Conservation (phyloP, 129 eudicot species). For the Flaveria trinervia region DNA sequence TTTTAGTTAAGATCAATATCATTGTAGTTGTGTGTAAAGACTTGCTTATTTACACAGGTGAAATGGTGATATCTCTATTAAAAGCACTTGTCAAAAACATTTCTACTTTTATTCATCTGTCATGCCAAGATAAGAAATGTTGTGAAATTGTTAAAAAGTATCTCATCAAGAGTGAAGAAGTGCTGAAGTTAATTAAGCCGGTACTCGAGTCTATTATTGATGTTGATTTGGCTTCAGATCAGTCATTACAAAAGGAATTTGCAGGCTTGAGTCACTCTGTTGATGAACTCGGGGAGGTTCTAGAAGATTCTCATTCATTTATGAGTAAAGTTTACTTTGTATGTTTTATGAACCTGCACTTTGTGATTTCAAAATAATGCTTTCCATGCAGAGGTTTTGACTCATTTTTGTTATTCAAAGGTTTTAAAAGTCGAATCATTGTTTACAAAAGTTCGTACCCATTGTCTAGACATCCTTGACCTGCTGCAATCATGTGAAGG, state of each 20-base stretch:
- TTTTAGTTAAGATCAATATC: background rate
- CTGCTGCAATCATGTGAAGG: slow-evolving; percentile 55
- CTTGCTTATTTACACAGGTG: slow-evolving; percentile 39
- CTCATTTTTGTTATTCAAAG: slow-evolving; percentile 38
- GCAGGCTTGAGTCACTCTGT: slow-evolving; percentile 50
- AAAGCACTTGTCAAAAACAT: slow-evolving; percentile 67
- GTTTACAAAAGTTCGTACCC: slow-evolving; percentile 47
- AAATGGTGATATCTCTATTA: slow-evolving; percentile 78
- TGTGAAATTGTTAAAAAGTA: slow-evolving; percentile 55
- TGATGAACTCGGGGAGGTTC: slow-evolving; percentile 65
- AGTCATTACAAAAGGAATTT: slow-evolving; percentile 57
- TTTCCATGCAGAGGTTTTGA: slow-evolving; percentile 6
- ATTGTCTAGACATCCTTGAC: slow-evolving; percentile 60
- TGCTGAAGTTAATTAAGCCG: slow-evolving; percentile 74
- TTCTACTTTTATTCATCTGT: slow-evolving; percentile 49
- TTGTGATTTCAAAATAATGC: background rate
- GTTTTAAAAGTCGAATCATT: slow-evolving; percentile 76
- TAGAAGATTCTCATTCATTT: slow-evolving; percentile 71
- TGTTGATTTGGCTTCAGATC: slow-evolving; percentile 54
- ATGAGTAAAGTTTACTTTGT: slow-evolving; percentile 92
- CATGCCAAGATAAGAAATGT: slow-evolving; percentile 48
- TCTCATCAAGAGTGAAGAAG: slow-evolving; percentile 58
- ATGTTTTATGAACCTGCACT: slow-evolving; percentile 35
- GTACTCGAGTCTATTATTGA: slow-evolving; percentile 58
- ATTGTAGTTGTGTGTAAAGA: background rate